Conservation (phyloP, 1,284 basidiomycete genomes). For the Cutaneotrichosporon daszewskae region DNA sequence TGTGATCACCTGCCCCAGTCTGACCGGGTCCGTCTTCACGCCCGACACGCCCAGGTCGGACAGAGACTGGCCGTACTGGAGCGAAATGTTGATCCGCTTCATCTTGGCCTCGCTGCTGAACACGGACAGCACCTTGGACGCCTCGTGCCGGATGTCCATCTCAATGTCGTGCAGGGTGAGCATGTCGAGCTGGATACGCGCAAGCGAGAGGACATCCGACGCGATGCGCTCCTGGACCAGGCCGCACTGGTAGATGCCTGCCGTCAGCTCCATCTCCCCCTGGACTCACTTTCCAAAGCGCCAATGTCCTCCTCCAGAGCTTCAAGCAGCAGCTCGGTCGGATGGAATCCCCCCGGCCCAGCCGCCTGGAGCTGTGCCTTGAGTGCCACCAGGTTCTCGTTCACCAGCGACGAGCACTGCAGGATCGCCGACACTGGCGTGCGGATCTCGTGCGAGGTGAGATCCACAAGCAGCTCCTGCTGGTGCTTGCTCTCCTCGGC, state of each 20-base stretch:
- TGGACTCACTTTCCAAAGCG: slow-evolving; percentile 24
- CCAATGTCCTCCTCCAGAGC: slow-evolving; percentile 36
- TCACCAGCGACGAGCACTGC: slow-evolving; percentile 43
- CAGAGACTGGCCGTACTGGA: slow-evolving; percentile 30
- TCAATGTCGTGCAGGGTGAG: slow-evolving; percentile 38
- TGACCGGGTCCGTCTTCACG: slow-evolving; percentile 44
- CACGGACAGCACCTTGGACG: slow-evolving; percentile 35
- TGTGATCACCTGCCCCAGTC: slow-evolving; percentile 43
- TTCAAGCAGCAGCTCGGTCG: slow-evolving; percentile 32
- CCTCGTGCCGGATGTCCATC: slow-evolving; percentile 42
- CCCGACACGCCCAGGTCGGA: slow-evolving; percentile 18
- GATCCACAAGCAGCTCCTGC: slow-evolving; percentile 45
- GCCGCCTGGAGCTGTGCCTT: slow-evolving; percentile 29
- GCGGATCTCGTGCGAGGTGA: slow-evolving; percentile 45
- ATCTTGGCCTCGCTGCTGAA: slow-evolving; percentile 38
- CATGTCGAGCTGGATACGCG: slow-evolving; percentile 47
- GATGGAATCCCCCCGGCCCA: slow-evolving; percentile 26
- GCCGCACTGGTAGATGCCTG: slow-evolving; percentile 39
- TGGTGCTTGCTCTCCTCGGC: slow-evolving; percentile 38
- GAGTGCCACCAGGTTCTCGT: slow-evolving; percentile 39
- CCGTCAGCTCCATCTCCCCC: neutral
- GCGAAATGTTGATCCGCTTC: slow-evolving; percentile 31
- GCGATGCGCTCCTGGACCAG: slow-evolving; percentile 49
- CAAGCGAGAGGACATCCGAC: slow-evolving; percentile 47
- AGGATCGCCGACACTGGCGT: slow-evolving; percentile 44